Evolutionary conservation across 1,284 basidiomycete genomes (phyloP).

Genomic region (Pholiota adiposa): DNA sequence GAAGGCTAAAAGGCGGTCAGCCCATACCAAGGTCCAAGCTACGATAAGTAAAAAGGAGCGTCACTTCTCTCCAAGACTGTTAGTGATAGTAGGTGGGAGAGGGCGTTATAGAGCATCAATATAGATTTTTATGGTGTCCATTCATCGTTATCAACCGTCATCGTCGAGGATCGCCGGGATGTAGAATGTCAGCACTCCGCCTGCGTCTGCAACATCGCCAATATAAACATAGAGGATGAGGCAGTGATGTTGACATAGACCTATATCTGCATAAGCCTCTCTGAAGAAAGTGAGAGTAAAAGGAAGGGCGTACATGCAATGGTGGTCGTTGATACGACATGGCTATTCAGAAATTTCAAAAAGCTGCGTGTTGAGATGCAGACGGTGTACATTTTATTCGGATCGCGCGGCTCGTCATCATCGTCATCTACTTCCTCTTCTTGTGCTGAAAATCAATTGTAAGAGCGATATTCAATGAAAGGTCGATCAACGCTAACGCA

Average conservation of each 20-base stretch:
- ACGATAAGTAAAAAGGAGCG: no score
- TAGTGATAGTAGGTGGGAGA: no score
- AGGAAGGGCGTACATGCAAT: slow-evolving; percentile 67
- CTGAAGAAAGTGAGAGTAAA: neutral
- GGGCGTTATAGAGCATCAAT: no score
- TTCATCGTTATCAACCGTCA: slow-evolving; percentile 10
- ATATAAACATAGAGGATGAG: slow-evolving; percentile 92
- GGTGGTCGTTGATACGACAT: slow-evolving; percentile 84
- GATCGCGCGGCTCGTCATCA: slow-evolving; percentile 44
- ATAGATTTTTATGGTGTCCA: neutral
- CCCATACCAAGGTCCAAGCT: no score
- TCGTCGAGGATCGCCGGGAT: slow-evolving; percentile 66
- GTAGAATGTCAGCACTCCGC: slow-evolving; percentile 89
- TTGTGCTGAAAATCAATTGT: slow-evolving; percentile 5
- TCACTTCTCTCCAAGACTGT: no score
- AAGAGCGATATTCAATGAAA: neutral
- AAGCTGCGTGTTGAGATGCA: slow-evolving; percentile 78
- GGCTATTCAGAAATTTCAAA: slow-evolving; percentile 82
- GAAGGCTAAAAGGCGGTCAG: no score
- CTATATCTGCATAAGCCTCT: slow-evolving; percentile 26
- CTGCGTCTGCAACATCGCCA: slow-evolving; percentile 79
- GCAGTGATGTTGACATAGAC: slow-evolving; percentile 81
- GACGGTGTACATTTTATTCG: slow-evolving; percentile 65
- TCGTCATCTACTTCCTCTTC: slow-evolving; percentile 31
- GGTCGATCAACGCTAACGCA: slow-evolving; percentile 30